Evolutionary conservation across 75 land plant genomes (phyloP), one percentile per base, ranked within the genome.

Genomic region (Azolla pinnata): DNA sequence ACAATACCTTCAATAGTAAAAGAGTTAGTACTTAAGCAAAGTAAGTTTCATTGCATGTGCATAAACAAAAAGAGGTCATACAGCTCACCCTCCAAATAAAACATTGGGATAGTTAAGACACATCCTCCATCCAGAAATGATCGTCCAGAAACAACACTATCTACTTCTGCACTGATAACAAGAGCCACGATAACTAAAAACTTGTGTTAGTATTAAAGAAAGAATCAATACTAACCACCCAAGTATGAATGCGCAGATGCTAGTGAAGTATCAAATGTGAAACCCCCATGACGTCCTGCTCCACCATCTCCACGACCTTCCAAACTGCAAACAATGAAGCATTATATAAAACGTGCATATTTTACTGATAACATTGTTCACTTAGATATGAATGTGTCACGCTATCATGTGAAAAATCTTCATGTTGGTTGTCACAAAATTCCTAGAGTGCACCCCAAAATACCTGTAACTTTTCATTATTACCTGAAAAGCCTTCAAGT

Each of bases 171-270:
- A 68, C 42, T 21, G 27, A 35, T 1, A 55, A 56, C 50, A 24
- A 1, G 33, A 31, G 12, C 18, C 25, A 46, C 21, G 23, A 46
- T 2, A 46, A 17, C 49, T 18, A 46, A 3, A 46, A 4, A 14
- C n/a, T 18, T 4, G 17, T 23, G 21, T 23, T 4, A 46, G n/a
- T 17, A 4, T 4, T 18, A 46, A 46, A 17, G 49, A 46, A 14
- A 8, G 2, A 18, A 18, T 46, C 2, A 27, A 45, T 23, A 7
- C 81, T 30, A 61, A 92, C 97, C 97, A 31, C 97, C 97, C 53
- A 92, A 84, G 72, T 92, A 92, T 7, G 89, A 70, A 71, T 92
- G 97, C 62, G 77, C 61, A 0, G 85, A 78, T 33, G 84, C 81
- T 60, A 92, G 62, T 38, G 71, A 68, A 20, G 73, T 78, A 52